Conservation (phyloP, 306 rosid genomes). For the Erythrophleum fordii region DNA sequence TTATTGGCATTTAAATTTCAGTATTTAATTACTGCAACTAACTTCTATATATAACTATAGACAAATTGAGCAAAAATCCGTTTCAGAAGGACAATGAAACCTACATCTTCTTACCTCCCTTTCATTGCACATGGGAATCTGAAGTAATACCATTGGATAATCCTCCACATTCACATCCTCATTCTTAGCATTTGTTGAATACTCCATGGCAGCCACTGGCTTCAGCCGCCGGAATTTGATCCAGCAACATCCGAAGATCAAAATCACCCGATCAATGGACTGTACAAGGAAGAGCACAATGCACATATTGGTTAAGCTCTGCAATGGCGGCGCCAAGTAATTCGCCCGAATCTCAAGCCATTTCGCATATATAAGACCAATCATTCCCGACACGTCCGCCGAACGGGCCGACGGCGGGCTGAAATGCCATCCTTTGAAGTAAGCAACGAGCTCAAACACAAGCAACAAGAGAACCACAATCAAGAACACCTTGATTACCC, state of each 20-base stretch:
- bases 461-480: conserved; percentile 60
- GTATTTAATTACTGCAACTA: not conserved
- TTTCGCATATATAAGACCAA: conserved; percentile 60
- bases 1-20: conserved; percentile 2
- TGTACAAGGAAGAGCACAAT: conserved; percentile 80
- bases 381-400: conserved; percentile 67
- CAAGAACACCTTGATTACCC: conserved; percentile 68
- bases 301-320: conserved; percentile 79
- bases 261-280: conserved; percentile 77
- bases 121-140: conserved; percentile 99
- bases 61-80: conserved; percentile 17
- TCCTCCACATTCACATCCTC: conserved; percentile 56
- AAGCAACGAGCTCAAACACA: conserved; percentile 79
- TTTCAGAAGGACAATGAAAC: conserved; percentile 57
- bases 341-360: conserved; percentile 76
- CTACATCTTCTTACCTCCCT: conserved; percentile 99
- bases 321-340: conserved; percentile 88
- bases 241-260: conserved; percentile 94
- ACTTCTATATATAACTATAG: not conserved
- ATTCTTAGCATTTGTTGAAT: conserved; percentile 43
- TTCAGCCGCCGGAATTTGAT: conserved; percentile 76
- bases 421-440: conserved; percentile 97
- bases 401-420: conserved; percentile 68
- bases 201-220: conserved; percentile 71
- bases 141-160: conserved; percentile 91